Evolutionary conservation across 164 flowering plant genomes (phyloP).

Genomic region (Amborella trichopoda): DNA sequence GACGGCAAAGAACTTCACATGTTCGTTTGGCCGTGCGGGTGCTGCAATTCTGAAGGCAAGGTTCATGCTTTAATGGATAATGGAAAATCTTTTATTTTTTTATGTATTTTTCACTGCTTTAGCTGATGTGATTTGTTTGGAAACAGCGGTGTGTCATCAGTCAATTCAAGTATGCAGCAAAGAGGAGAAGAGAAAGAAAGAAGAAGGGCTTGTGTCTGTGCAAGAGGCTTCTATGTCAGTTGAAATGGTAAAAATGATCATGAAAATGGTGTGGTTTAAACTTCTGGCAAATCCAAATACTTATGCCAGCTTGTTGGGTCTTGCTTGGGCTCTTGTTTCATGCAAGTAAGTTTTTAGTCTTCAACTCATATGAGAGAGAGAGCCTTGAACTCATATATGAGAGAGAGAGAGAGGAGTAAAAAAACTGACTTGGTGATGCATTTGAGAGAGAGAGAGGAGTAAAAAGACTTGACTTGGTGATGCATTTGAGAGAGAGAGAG

Average conservation of each 20-base stretch:
- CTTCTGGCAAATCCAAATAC: slow-evolving; percentile 34
- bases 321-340: slow-evolving; percentile 27
- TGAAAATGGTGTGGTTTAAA: slow-evolving; percentile 24
- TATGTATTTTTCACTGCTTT: slow-evolving; percentile 1
- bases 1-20: slow-evolving; percentile 20
- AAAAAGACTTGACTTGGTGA: too few species aligned
- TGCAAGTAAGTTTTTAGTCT: slow-evolving; percentile 14
- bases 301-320: slow-evolving; percentile 28
- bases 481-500: too few species aligned
- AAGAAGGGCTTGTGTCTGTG: not conserved
- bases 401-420: too few species aligned
- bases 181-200: slow-evolving; percentile 6
- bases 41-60: slow-evolving; percentile 21
- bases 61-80: not conserved
- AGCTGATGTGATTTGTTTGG: not conserved
- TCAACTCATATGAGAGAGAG: too few species aligned
- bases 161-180: slow-evolving; percentile 11
- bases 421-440: too few species aligned
- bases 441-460: too few species aligned
- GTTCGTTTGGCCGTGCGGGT: slow-evolving; percentile 19
- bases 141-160: slow-evolving; percentile 11
- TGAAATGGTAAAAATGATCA: slow-evolving; percentile 13
- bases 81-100: not conserved
- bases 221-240: slow-evolving; percentile 4
- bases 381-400: too few species aligned